Evolutionary conservation across 2,329 filamentous ascomycete species (phyloP).

Genomic region (Neocucurbitaria cava): DNA sequence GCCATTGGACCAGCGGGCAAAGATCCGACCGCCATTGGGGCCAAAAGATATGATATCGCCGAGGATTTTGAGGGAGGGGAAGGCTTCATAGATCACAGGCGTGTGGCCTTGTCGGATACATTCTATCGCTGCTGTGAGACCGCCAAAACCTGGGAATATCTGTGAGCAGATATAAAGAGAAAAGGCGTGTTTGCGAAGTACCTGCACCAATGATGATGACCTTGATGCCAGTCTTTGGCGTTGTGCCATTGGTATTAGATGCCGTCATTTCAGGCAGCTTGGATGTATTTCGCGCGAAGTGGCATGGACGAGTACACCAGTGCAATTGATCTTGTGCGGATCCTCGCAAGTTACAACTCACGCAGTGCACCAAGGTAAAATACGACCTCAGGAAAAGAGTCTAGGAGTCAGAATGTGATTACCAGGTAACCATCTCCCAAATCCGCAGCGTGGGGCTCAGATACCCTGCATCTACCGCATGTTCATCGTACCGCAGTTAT

Average conservation of each 20-base stretch:
- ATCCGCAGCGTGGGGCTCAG: constrained; percentile 17
- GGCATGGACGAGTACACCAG: constrained; percentile 17
- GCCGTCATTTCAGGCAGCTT: constrained; percentile 31
- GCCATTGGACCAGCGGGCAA: constrained; percentile 64
- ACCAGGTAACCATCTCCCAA: constrained; percentile 4
- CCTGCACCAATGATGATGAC: constrained; percentile 59
- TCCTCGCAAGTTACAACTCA: background rate
- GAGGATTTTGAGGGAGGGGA: constrained; percentile 63
- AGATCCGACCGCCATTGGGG: constrained; percentile 67
- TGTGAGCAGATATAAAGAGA: constrained; percentile 8
- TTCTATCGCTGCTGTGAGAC: constrained; percentile 68
- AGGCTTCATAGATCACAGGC: constrained; percentile 66
- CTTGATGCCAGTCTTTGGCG: constrained; percentile 57
- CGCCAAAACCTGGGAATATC: constrained; percentile 61
- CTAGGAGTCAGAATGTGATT: constrained; percentile 8
- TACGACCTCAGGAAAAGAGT: constrained; percentile 4
- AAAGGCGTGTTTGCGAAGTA: constrained; percentile 26
- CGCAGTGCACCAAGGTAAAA: background rate
- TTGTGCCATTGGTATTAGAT: constrained; percentile 17
- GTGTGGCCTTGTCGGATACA: constrained; percentile 67
- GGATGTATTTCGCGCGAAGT: constrained; percentile 25
- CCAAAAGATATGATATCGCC: constrained; percentile 70
- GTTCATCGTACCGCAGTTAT: background rate
- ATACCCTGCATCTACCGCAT: constrained; percentile 10
- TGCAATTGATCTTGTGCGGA: background rate